Conservation (phyloP, 139 green algal genomes). For the Desmodesmus armatus region DNA sequence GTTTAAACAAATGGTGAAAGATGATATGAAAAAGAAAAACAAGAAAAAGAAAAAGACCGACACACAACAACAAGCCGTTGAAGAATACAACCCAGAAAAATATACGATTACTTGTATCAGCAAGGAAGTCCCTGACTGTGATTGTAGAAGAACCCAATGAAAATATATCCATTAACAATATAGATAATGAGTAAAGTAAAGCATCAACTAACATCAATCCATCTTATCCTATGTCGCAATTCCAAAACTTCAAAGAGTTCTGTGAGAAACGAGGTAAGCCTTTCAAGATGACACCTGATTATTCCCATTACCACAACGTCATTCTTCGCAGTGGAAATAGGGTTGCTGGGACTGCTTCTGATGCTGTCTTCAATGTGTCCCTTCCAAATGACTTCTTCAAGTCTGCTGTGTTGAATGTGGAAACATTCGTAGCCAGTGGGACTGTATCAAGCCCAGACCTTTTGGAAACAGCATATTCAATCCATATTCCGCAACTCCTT, state of each 20-base stretch:
- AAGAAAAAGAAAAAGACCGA: background rate
- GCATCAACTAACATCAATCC: background rate
- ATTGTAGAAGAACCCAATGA: background rate
- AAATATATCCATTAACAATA: background rate
- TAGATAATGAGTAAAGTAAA: background rate
- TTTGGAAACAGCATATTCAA: too few species aligned
- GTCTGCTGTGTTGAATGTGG: too few species aligned
- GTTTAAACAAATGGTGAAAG: background rate
- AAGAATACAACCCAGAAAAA: background rate
- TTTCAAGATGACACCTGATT: too few species aligned
- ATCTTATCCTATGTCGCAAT: background rate
- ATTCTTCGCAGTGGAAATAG: background rate
- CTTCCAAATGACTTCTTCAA: too few species aligned
- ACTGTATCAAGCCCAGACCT: too few species aligned
- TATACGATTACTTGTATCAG: background rate
- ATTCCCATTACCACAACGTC: background rate
- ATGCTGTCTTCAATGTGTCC: background rate
- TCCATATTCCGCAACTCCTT: too few species aligned
- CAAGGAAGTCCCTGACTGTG: background rate
- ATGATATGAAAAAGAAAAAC: background rate
- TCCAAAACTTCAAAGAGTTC: background rate
- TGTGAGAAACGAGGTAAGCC: background rate
- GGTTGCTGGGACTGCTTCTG: background rate
- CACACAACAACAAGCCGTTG: background rate
- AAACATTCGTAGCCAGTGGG: too few species aligned